These are phyloP conservation scores for Spergularia azorica DNA, from an alignment of 179 eudicot genomes.

Conservation along the genomic window DNA sequence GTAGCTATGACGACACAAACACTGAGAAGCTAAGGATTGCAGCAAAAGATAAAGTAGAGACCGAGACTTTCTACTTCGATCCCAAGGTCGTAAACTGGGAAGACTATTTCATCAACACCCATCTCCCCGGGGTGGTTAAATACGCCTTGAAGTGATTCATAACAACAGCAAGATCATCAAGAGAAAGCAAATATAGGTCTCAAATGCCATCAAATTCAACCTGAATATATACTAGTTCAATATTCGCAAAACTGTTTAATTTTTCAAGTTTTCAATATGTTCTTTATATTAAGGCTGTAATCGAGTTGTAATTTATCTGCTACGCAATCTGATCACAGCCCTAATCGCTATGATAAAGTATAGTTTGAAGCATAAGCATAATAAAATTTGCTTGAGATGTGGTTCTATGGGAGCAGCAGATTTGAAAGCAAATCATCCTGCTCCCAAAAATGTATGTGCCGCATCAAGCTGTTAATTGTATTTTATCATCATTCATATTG, in stretches of 20 bases:
- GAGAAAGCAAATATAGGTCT: neutral
- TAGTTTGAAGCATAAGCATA: neutral
- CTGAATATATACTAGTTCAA: neutral
- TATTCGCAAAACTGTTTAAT: neutral
- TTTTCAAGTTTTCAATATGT: neutral
- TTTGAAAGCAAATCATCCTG: conserved; percentile 2
- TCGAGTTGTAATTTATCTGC: conserved; percentile 5
- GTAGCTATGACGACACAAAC: conserved; percentile 73
- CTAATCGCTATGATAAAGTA: neutral
- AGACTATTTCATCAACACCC: conserved; percentile 59
- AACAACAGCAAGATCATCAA: neutral
- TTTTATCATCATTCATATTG: neutral
- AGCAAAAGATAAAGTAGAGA: conserved; percentile 44
- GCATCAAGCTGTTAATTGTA: neutral
- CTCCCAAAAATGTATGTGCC: neutral
- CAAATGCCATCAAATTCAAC: neutral
- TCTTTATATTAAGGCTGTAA: neutral
- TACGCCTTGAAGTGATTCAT: conserved; percentile 50
- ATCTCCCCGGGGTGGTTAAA: conserved; percentile 68
- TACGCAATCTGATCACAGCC: neutral
- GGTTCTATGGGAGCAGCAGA: neutral
- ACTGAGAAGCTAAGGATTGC: conserved; percentile 55
- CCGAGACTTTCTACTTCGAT: conserved; percentile 69
- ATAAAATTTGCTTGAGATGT: neutral
- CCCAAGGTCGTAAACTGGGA: conserved; percentile 76